phyloP scores from a whole-genome alignment of 306 rosid genomes.

The Cucumis melo region DNA sequence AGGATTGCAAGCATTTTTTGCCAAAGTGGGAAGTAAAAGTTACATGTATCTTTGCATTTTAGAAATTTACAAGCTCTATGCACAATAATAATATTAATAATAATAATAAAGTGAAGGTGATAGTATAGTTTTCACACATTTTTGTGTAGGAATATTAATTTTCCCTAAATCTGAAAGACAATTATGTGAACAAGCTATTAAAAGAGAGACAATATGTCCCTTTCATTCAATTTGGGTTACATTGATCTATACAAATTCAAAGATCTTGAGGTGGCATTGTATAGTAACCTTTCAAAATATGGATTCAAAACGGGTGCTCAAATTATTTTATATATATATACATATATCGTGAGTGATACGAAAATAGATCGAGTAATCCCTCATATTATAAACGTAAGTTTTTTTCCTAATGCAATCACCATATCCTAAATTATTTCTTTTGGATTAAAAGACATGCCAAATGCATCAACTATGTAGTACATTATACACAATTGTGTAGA shows the following conservation, averaged over 20 bases:
- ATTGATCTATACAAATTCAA: neutral
- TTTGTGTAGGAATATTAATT: neutral
- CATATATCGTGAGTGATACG: too few relatives aligned
- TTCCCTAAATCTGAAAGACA: neutral
- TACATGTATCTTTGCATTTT: neutral
- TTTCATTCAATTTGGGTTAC: neutral
- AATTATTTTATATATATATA: too few relatives aligned
- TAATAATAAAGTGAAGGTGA: neutral
- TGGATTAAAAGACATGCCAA: neutral
- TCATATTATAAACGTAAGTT: too few relatives aligned
- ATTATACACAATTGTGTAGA: neutral
- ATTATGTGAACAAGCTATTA: neutral
- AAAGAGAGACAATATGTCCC: neutral
- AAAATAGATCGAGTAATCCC: too few relatives aligned
- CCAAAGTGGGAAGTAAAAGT: neutral
- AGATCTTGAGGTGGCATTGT: too few relatives aligned
- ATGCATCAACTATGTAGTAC: neutral
- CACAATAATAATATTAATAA: neutral
- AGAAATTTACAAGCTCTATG: neutral
- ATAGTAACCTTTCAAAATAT: too few relatives aligned
- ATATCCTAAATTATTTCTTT: neutral
- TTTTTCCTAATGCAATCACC: too few relatives aligned
- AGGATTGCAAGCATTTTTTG: neutral
- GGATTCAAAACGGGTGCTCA: too few relatives aligned
- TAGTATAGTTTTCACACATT: neutral